phyloP scores from a whole-genome alignment of 1,139 yeast species.

The Scheffersomyces lignicola region DNA sequence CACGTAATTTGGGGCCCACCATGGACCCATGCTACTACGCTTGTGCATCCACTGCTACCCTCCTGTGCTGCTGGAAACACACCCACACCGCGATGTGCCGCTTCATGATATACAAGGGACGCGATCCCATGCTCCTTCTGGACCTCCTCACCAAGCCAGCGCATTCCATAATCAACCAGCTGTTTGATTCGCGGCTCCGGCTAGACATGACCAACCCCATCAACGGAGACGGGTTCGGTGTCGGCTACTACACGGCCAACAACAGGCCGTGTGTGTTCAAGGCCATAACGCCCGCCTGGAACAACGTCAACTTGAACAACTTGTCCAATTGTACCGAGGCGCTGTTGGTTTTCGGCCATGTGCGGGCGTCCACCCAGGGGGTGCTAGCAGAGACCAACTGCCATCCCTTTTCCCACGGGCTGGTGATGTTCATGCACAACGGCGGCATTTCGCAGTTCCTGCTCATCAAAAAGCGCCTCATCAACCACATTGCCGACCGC shows the following conservation, averaged over 20 bases:
- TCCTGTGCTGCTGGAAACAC: too few species aligned
- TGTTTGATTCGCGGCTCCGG: conserved; percentile 85
- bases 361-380: conserved; percentile 94
- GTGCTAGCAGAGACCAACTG: conserved; percentile 92
- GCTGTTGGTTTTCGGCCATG: conserved; percentile 87
- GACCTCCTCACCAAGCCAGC: conserved; percentile 92
- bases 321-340: conserved; percentile 87
- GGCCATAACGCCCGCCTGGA: conserved; percentile 98
- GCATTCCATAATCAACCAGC: conserved; percentile 94
- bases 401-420: conserved; percentile 88
- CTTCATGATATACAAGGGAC: conserved; percentile 51
- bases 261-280: conserved; percentile 59
- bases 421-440: conserved; percentile 94
- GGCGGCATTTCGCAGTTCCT: conserved; percentile 83
- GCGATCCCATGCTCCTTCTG: conserved; percentile 80
- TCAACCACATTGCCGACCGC: conserved; percentile 73
- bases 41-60: too few species aligned
- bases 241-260: conserved; percentile 82
- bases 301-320: conserved; percentile 83
- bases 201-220: conserved; percentile 88
- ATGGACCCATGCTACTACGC: too few species aligned
- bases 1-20: too few species aligned
- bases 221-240: conserved; percentile 98
- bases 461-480: conserved; percentile 68
- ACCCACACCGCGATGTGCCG: too few species aligned